Evolutionary conservation across 2,329 filamentous ascomycete genomes (phyloP), one percentile per base, ranked within the genome.

Genomic region (Davidsoniella australis): DNA sequence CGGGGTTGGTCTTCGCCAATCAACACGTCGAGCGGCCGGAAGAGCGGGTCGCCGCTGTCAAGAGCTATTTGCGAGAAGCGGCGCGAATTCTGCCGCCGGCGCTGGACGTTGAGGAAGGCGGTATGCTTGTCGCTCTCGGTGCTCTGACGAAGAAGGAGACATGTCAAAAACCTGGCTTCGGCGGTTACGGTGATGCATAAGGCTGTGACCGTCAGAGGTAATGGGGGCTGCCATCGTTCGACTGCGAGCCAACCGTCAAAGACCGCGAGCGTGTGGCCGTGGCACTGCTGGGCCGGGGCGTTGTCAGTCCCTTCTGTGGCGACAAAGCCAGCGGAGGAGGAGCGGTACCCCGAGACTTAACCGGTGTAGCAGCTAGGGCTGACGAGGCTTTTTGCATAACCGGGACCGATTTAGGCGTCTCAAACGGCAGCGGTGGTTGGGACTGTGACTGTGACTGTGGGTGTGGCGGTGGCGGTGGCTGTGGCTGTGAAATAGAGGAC

Each of bases 1-100:
- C n/a, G n/a, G 0, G 91, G 91, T 62, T 98, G 91, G 59, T 98
- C 91, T 65, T 98, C 91, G 61, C 91, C 96, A 47, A 98, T 94
- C 47, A 98, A 71, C 5, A 98, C 83, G 63, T 98, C 91, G 47
- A 98, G 66, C 2, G 91, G 87, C 26, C 91, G 76, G 65, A 95
- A 98, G 36, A 80, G 75, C 2, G 91, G 91, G 0, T 82, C 82
- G 5, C 48, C 51, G 48, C 89, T 87, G 39, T 82, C 75, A 37
- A 94, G 71, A 46, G 81, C 88, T 58, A 96, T 88, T 58, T 94
- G 87, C 0, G 91, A 98, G 60, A 96, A 75, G 45, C 91, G 78
- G 17, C 91, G 75, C n/a, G 89, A 94, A 62, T 88, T 95, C 62
- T 96, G 89, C n/a, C 91, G 79, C 8, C 89, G 81, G 36, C 89